phyloP scores from a whole-genome alignment of 73 alveolate genomes.

The Symbiodinium natans region DNA sequence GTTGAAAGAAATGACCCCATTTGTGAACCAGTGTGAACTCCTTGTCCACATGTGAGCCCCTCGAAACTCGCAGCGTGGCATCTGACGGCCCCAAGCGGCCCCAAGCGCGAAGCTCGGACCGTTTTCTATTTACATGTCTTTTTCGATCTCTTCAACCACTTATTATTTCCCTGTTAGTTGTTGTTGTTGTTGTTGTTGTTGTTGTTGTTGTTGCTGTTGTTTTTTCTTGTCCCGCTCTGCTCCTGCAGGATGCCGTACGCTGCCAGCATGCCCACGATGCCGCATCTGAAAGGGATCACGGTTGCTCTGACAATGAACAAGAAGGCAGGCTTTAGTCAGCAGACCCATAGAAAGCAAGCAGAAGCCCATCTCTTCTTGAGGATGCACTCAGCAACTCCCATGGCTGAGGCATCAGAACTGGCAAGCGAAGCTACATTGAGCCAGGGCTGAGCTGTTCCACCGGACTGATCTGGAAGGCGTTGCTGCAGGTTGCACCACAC shows the following conservation, averaged over 20 bases:
- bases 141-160: too few relatives aligned
- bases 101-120: too few relatives aligned
- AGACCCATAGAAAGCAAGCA: background rate
- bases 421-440: slow-evolving; percentile 11
- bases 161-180: too few relatives aligned
- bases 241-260: slow-evolving; percentile 20
- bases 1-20: background rate
- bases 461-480: too few relatives aligned
- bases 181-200: too few relatives aligned
- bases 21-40: background rate
- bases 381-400: background rate
- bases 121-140: too few relatives aligned
- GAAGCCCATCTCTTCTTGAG: background rate
- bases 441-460: background rate
- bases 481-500: too few relatives aligned
- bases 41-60: too few relatives aligned
- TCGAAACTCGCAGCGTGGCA: too few relatives aligned
- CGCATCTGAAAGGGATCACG: background rate
- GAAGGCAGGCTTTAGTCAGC: background rate
- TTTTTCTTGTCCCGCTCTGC: too few relatives aligned
- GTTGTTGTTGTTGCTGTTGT: too few relatives aligned
- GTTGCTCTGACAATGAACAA: background rate
- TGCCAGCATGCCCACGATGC: slow-evolving; percentile 19
- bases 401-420: background rate
- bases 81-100: too few relatives aligned